These are phyloP conservation scores for Russula compacta DNA, from an alignment of 768 basidiomycete species.

Conservation along the genomic window DNA sequence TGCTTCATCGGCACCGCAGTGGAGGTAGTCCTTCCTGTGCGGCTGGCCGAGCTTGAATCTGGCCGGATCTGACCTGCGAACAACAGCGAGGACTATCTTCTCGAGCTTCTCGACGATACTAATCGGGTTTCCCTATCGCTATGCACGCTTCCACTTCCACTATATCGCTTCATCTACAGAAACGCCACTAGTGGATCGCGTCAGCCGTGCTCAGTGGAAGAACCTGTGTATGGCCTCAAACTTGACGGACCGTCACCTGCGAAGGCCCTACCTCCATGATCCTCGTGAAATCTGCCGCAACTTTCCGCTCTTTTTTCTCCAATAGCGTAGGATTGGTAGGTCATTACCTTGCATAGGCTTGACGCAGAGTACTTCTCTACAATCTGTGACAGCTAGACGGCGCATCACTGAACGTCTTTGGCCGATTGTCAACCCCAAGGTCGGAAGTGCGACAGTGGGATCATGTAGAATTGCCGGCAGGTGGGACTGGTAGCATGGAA, in stretches of 20 bases:
- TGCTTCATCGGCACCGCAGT: not conserved
- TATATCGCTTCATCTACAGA: not conserved
- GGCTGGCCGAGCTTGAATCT: not conserved
- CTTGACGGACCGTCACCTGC: conserved; percentile 5
- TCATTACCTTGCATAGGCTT: not conserved
- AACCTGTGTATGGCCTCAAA: not conserved
- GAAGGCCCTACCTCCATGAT: not conserved
- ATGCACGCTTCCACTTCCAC: not conserved
- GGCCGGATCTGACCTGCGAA: not conserved
- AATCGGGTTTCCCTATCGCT: not conserved
- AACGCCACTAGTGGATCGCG: not conserved
- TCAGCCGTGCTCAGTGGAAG: not conserved
- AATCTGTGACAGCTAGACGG: conserved; percentile 5
- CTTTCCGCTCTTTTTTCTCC: conserved; percentile 1
- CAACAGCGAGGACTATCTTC: not conserved
- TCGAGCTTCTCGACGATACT: not conserved
- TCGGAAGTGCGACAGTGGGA: not conserved
- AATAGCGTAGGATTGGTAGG: not conserved
- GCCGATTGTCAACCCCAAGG: conserved; percentile 1
- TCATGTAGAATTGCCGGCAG: not conserved
- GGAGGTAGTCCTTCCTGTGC: not conserved
- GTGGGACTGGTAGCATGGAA: not conserved
- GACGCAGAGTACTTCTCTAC: not conserved
- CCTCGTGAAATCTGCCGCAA: not conserved
- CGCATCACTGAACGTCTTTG: not conserved